Conservation (phyloP, 2,329 filamentous ascomycete species). For the Penicillium paneum region DNA sequence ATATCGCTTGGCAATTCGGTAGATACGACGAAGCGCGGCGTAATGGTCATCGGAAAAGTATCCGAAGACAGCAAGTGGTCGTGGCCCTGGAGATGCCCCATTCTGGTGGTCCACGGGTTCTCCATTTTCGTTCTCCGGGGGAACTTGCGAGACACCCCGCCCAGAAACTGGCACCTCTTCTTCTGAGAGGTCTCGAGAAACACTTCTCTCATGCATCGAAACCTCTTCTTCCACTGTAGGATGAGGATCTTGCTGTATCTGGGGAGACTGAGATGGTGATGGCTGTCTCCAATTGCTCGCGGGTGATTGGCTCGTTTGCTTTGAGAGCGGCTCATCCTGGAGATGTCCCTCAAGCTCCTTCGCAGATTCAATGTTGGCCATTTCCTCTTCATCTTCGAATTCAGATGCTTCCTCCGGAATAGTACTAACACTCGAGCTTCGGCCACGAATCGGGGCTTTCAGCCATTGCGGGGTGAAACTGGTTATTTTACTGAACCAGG, state of each 20-base stretch:
- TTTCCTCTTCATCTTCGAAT: conserved; percentile 19
- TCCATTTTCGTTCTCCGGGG: conserved; percentile 1
- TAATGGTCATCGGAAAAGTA: conserved; percentile 46
- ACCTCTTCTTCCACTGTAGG: conserved; percentile 11
- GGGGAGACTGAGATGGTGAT: conserved; percentile 6
- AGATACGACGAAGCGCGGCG: conserved; percentile 37
- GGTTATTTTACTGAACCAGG: conserved; percentile 39
- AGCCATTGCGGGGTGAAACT: conserved; percentile 36
- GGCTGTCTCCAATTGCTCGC: conserved; percentile 10
- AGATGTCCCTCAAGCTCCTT: conserved; percentile 11
- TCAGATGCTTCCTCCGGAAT: conserved; percentile 6
- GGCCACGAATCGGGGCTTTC: conserved; percentile 28
- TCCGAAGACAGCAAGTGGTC: conserved; percentile 35
- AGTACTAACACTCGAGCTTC: conserved; percentile 15
- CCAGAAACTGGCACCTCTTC: conserved; percentile 3
- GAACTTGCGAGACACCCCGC: conserved; percentile 2
- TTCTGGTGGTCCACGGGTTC: conserved; percentile 9
- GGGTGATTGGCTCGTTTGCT: conserved; percentile 13
- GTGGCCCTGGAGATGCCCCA: conserved; percentile 13
- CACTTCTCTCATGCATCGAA: neutral
- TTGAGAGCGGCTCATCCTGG: conserved; percentile 16
- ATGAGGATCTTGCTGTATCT: conserved; percentile 2
- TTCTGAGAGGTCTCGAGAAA: neutral
- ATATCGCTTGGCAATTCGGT: conserved; percentile 37
- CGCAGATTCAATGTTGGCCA: conserved; percentile 14